phyloP scores from a whole-genome alignment of 495 filamentous ascomycete genomes.

The Daldinia childiae region DNA sequence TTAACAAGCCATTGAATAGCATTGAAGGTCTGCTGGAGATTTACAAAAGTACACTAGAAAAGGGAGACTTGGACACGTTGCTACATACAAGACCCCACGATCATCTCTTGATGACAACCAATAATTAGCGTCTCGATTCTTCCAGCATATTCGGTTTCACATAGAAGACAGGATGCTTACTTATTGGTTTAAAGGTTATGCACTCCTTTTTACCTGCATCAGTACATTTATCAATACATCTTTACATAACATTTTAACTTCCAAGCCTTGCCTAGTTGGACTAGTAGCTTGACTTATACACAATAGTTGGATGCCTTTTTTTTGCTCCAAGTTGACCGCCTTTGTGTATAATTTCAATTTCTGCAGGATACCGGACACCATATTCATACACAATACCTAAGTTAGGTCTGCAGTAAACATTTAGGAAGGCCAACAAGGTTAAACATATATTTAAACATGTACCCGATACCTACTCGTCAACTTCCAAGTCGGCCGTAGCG shows the following conservation, averaged over 20 bases:
- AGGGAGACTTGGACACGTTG: conserved; percentile 47
- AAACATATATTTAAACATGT: not conserved
- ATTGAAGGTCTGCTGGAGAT: conserved; percentile 10
- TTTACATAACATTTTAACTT: not conserved
- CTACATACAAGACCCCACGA: conserved; percentile 40
- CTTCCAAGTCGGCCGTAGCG: conserved; percentile 13
- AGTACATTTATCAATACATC: not conserved
- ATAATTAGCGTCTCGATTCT: conserved; percentile 40
- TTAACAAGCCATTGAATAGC: conserved; percentile 8
- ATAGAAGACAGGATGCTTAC: conserved; percentile 13
- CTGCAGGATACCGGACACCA: conserved; percentile 18
- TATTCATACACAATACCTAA: no score
- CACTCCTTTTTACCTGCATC: conserved; percentile 46
- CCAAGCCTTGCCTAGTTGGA: conserved; percentile 7
- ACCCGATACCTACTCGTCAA: not conserved
- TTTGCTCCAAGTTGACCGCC: conserved; percentile 37
- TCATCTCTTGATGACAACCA: conserved; percentile 31
- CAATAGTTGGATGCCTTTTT: conserved; percentile 13
- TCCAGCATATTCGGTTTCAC: conserved; percentile 50
- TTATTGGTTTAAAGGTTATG: conserved; percentile 42
- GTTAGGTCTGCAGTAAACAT: no score
- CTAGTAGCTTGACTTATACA: no score
- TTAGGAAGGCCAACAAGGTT: conserved; percentile 3
- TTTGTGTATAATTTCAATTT: conserved; percentile 42
- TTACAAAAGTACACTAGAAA: conserved; percentile 31